Conservation (phyloP, 2,329 filamentous ascomycete species). For the Aspergillus sp. region DNA sequence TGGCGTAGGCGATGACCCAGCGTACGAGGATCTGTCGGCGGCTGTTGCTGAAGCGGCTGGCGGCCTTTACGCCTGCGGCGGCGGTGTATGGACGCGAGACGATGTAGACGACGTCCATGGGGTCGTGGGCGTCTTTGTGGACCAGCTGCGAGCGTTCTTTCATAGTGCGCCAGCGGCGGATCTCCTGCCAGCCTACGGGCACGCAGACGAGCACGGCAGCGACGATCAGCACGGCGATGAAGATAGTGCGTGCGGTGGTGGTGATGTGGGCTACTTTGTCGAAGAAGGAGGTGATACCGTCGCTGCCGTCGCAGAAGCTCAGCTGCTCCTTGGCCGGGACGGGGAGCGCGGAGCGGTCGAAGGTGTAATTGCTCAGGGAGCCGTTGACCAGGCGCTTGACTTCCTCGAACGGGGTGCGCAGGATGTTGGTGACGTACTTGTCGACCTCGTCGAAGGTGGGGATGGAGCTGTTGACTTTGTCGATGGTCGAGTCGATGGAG, state of each 20-base stretch:
- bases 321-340: constrained; percentile 79
- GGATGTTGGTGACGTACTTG: constrained; percentile 72
- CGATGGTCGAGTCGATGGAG: constrained; percentile 65
- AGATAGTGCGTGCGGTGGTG: constrained; percentile 67
- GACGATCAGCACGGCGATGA: constrained; percentile 70
- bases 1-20: constrained; percentile 86
- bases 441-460: constrained; percentile 81
- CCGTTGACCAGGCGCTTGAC: constrained; percentile 71
- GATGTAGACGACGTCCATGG: constrained; percentile 86
- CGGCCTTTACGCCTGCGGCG: constrained; percentile 66
- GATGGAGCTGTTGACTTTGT: constrained; percentile 72
- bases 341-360: constrained; percentile 75
- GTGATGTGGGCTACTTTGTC: constrained; percentile 64
- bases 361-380: constrained; percentile 69
- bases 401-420: constrained; percentile 76
- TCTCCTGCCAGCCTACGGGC: constrained; percentile 78
- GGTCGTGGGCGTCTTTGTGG: constrained; percentile 65
- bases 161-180: constrained; percentile 71
- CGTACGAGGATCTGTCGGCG: constrained; percentile 70
- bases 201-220: constrained; percentile 70
- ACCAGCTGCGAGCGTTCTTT: constrained; percentile 67
- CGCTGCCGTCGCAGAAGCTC: constrained; percentile 83
- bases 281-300: constrained; percentile 82
- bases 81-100: constrained; percentile 77
- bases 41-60: constrained; percentile 59